Conservation (phyloP, 331 rosid genomes). For the Stylosanthes scabra region DNA sequence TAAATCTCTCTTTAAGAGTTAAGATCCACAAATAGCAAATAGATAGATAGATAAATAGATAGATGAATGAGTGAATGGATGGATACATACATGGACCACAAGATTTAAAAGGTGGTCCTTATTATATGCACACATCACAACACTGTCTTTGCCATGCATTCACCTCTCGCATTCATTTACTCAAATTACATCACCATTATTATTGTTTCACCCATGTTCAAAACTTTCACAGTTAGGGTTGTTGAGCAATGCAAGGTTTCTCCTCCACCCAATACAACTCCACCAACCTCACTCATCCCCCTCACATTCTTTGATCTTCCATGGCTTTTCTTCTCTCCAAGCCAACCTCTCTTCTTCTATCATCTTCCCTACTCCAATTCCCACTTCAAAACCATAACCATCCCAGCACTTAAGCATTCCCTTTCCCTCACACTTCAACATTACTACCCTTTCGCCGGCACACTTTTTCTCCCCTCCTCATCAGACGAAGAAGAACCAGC, state of each 20-base stretch:
- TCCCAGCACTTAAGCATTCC: slow-evolving; percentile 58
- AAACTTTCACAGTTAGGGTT: slow-evolving; percentile 27
- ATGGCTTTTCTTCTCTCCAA: slow-evolving; percentile 73
- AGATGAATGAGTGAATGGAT: no score
- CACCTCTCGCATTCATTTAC: not conserved
- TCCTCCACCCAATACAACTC: slow-evolving; percentile 40
- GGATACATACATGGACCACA: no score
- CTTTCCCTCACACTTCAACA: slow-evolving; percentile 57
- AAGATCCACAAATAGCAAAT: no score
- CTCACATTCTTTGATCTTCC: slow-evolving; percentile 64
- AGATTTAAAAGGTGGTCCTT: no score
- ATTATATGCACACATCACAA: no score
- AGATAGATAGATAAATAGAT: no score
- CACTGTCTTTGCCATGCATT: not conserved
- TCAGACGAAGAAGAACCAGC: no score
- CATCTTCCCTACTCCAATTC: slow-evolving; percentile 41
- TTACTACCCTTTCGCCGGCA: slow-evolving; percentile 57
- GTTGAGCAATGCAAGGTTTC: slow-evolving; percentile 46
- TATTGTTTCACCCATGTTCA: slow-evolving; percentile 19
- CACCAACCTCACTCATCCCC: slow-evolving; percentile 43
- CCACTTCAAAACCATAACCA: slow-evolving; percentile 43
- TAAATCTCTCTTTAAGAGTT: no score
- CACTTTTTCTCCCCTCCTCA: slow-evolving; percentile 16
- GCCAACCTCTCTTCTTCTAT: slow-evolving; percentile 56
- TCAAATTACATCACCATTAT: not conserved